Percentiles rank a stretch among this genome's conserved stretches.
These are phyloP conservation scores for Eucalyptus marginata DNA, from an alignment of 345 rosid genomes.

Conservation along the genomic window DNA sequence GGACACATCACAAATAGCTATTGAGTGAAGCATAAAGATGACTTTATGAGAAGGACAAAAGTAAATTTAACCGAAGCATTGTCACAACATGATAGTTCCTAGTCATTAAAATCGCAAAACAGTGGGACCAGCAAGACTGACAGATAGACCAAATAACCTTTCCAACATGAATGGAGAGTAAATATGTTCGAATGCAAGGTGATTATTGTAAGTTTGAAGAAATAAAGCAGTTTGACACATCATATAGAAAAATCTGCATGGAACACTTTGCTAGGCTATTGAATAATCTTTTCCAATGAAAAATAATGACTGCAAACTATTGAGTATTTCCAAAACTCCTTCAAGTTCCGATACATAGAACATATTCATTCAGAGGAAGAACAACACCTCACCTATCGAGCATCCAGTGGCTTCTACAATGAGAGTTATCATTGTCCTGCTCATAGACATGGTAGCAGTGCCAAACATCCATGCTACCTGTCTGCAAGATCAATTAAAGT, in stretches of 20 bases:
- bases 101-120: neutral
- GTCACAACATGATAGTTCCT: neutral
- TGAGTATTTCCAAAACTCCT: neutral
- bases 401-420: slow-evolving; percentile 90
- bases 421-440: slow-evolving; percentile 66
- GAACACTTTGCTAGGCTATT: neutral
- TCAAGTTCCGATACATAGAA: neutral
- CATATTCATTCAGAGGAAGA: neutral
- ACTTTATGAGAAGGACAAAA: neutral
- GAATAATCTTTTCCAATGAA: no score
- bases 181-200: neutral
- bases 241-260: neutral
- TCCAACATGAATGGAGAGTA: neutral
- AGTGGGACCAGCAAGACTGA: neutral
- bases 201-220: neutral
- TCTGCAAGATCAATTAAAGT: slow-evolving; percentile 9
- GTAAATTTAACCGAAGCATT: neutral
- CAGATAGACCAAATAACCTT: neutral
- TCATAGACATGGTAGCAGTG: slow-evolving; percentile 96
- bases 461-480: slow-evolving; percentile 72
- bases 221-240: neutral
- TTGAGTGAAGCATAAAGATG: neutral
- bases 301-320: neutral
- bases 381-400: slow-evolving; percentile 57
- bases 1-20: neutral